A percentile compares a stretch with the other conserved stretches of the same genome.
These are phyloP conservation scores for Lepidium africanum DNA, from an alignment of 345 rosid genomes.

Conservation along the genomic window DNA sequence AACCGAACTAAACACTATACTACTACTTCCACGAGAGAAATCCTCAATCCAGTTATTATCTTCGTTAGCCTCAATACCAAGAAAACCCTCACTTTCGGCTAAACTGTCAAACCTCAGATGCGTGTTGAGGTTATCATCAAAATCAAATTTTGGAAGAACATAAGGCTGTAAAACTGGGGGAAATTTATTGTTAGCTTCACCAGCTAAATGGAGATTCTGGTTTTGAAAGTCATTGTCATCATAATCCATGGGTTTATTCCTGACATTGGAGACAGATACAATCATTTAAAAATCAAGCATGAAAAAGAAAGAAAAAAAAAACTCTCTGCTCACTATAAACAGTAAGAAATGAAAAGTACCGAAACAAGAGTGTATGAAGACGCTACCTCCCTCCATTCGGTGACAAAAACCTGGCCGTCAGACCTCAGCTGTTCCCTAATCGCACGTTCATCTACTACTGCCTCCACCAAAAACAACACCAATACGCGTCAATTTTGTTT, in stretches of 20 bases:
- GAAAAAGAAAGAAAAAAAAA: neutral
- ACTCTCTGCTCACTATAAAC: conserved; percentile 18
- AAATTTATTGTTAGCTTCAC: conserved; percentile 74
- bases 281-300: neutral
- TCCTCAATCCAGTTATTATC: conserved; percentile 96
- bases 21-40: conserved; percentile 55
- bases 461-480: conserved; percentile 3
- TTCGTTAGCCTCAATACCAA: conserved; percentile 74
- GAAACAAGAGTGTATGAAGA: conserved; percentile 80
- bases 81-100: conserved; percentile 68
- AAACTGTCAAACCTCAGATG: conserved; percentile 66
- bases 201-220: conserved; percentile 85
- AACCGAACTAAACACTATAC: conserved; percentile 67
- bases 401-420: conserved; percentile 50
- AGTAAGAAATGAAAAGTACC: conserved; percentile 75
- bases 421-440: conserved; percentile 54
- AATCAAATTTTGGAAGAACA: conserved; percentile 87
- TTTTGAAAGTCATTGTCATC: conserved; percentile 95
- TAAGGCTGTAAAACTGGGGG: conserved; percentile 62
- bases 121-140: conserved; percentile 70
- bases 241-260: conserved; percentile 96
- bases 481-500: neutral
- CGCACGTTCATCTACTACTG: conserved; percentile 60
- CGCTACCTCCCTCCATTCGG: conserved; percentile 99
- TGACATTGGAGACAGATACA: conserved; percentile 16